Evolutionary conservation across 1,284 basidiomycete species (phyloP).

Genomic region (Apiotrichum mycotoxinovorans): DNA sequence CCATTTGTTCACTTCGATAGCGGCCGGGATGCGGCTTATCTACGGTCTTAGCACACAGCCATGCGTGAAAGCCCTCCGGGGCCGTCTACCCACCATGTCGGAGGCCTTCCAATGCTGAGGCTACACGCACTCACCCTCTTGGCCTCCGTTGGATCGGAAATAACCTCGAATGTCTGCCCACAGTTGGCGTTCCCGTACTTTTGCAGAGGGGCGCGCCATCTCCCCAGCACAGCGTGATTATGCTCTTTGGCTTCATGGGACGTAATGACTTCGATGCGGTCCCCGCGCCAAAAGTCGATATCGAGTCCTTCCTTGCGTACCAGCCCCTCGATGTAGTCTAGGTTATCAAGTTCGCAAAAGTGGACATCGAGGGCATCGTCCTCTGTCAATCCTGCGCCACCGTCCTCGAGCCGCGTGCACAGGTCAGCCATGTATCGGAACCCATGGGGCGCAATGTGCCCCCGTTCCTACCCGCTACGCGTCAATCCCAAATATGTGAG

Average conservation of each 20-base stretch:
- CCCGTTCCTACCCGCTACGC: slow-evolving; percentile 42
- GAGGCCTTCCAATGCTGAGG: too few relatives aligned
- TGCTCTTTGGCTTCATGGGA: not conserved
- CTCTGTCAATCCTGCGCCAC: slow-evolving; percentile 37
- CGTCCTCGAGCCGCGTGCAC: slow-evolving; percentile 24
- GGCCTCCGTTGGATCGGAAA: not conserved
- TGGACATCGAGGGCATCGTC: slow-evolving; percentile 52
- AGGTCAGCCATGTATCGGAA: slow-evolving; percentile 22
- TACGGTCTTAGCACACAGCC: not conserved
- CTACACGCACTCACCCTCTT: not conserved
- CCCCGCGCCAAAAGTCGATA: slow-evolving; percentile 27
- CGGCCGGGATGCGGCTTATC: not conserved
- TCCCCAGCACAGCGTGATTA: not conserved
- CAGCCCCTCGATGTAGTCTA: slow-evolving; percentile 67
- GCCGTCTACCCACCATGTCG: too few relatives aligned
- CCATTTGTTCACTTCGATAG: not conserved
- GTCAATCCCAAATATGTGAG: not conserved
- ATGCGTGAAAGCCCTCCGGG: too few relatives aligned
- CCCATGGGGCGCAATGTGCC: slow-evolving; percentile 37
- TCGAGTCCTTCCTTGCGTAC: slow-evolving; percentile 30
- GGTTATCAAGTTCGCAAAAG: slow-evolving; percentile 60
- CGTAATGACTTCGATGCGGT: slow-evolving; percentile 21
- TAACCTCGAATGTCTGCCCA: not conserved
- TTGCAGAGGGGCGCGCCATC: not conserved
- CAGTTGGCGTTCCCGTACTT: not conserved